Evolutionary conservation across 2,329 filamentous ascomycete genomes (phyloP), one percentile per base, ranked within the genome.

Genomic region (Chaetoscypha palmicola): DNA sequence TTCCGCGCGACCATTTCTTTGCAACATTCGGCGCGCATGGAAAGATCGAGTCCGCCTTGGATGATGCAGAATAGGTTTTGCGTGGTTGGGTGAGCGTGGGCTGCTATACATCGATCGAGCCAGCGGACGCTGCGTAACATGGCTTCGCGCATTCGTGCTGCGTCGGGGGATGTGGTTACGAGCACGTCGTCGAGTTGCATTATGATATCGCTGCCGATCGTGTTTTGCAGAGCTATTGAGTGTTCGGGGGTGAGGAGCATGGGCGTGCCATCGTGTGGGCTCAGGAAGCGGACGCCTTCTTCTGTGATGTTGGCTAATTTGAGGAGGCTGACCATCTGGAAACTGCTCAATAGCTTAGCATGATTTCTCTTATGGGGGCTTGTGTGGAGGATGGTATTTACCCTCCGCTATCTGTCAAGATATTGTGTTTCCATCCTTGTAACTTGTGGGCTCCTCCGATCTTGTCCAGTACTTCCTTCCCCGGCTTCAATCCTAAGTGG

Each of bases 101-200:
- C 89, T 9, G 81, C 80, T 31, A 97, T 91, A 65, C 92, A 98
- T 42, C 92, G 80, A 66, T 98, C 94, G 4, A 98, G 75, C 94
- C 94, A 98, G 30, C 94, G 79, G 5, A 98, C 79, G 43, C 88
- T 95, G 43, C 92, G 83, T 60, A 92, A 77, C 90, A 96, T 97
- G 38, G 92, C 92, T 65, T 95, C 88, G 49, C 83, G 79, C 79
- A 98, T 97, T 41, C 94, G 83, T 16, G 72, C 81, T 44, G 78
- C 72, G 64, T 98, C 92, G 0, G 91, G 91, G 0, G 89, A 96
- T 0, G 92, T 98, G 0, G 92, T 97, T 22, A 89, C 91, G 40
- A 98, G 84, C 11, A 98, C 94, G 65, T 98, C 94, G 70, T 98
- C 92, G 3, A 98, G 80, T 67, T 98, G 94, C 94, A 98, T 98